Evolutionary conservation across 441 rosid species (phyloP), one percentile per base, ranked within the genome.

Genomic region (Gossypium schwendimanii): DNA sequence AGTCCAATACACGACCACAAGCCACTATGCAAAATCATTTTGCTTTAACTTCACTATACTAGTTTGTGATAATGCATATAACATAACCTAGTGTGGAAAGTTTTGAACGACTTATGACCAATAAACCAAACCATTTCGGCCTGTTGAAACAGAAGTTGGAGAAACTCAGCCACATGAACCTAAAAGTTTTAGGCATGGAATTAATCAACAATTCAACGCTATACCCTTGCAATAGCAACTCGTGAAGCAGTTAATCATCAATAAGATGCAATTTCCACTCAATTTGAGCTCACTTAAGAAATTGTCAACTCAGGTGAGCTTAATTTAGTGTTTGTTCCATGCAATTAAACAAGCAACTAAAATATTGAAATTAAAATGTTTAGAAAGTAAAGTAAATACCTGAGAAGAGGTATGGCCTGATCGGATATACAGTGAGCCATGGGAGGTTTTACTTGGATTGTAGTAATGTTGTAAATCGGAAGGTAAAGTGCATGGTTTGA

Each of bases 401-500:
- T 77, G 83, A 69, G 96, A 91, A 0, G 89, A 85, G 17, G 69
- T 26, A 17, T 75, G 74, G 64, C 92, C 90, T 61, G 91, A 81
- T 86, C 92, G 79, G 69, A 87, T 80, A 54, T 83, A 75, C 73
- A 91, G 80, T 33, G 92, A 82, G 17, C 89, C 92, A 49, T 84
- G 90, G 20, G 94, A 84, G 23, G 82, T 78, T 4, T 86, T 88
- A 62, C 24, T 81, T 31, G 81, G 81, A 78, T 85, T 87, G 78
- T 80, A 71, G 81, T 79, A 89, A 76, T 76, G 77, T 21, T 82
- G 88, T 4, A 85, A 88, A 49, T 91, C 94, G 4, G 72, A 80
- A 1, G 98, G 88, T 45, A 92, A 92, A 33, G 77, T 54, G 39
- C 88, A 86, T 14, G 95, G 91, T 6, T 79, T 86, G 58, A 93